A percentile compares a stretch with the other conserved stretches of the same genome.
phyloP scores from a whole-genome alignment of 306 rosid species.

The Glycine soja region DNA sequence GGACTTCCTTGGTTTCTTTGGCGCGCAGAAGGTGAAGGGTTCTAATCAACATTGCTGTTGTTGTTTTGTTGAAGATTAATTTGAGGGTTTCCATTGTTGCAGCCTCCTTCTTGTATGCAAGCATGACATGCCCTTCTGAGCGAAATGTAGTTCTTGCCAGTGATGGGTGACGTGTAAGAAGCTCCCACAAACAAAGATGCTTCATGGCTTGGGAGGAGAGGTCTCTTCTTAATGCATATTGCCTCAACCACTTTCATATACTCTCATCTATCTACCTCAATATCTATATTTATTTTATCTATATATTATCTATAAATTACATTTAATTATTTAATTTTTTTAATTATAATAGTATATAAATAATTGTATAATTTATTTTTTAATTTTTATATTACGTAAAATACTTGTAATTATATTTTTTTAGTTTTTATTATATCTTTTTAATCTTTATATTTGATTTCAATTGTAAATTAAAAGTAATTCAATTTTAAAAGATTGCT shows the following conservation, averaged over 20 bases:
- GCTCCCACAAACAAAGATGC: constrained; percentile 58
- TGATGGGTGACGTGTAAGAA: constrained; percentile 59
- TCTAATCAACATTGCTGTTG: too few relatives aligned
- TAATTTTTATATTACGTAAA: too few relatives aligned
- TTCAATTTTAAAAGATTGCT: too few relatives aligned
- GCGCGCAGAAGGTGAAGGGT: background rate
- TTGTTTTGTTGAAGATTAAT: background rate
- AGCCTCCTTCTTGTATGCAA: constrained; percentile 44
- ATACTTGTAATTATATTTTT: too few relatives aligned
- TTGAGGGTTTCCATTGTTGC: background rate
- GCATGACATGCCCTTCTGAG: constrained; percentile 65
- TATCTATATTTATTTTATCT: too few relatives aligned
- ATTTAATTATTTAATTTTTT: too few relatives aligned
- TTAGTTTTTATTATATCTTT: too few relatives aligned
- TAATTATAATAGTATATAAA: too few relatives aligned
- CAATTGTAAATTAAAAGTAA: too few relatives aligned
- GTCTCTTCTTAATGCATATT: background rate
- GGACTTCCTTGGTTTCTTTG: background rate
- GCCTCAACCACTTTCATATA: background rate
- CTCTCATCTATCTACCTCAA: constrained; percentile 60
- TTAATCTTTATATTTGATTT: too few relatives aligned
- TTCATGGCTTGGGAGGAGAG: constrained; percentile 49
- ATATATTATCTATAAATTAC: too few relatives aligned
- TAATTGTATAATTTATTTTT: too few relatives aligned
- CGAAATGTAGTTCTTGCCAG: constrained; percentile 53